phyloP scores from a whole-genome alignment of 176 grass and related monocot genomes.

The Juncus effusus region DNA sequence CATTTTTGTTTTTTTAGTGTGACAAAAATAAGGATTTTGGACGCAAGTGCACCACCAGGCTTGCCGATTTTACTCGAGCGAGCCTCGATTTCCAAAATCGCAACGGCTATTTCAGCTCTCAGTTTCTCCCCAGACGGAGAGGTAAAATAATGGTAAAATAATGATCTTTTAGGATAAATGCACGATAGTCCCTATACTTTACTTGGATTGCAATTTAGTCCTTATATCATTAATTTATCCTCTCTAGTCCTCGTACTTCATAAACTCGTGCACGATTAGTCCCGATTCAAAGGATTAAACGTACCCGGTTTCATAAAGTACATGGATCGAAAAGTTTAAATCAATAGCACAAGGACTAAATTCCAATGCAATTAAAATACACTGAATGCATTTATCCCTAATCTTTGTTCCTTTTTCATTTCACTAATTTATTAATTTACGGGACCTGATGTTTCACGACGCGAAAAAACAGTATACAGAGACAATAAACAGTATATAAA shows the following conservation, averaged over 20 bases:
- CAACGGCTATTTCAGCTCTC: constrained; percentile 71
- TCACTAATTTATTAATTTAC: background rate
- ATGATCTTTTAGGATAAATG: background rate
- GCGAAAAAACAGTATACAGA: no score
- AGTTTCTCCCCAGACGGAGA: constrained; percentile 91
- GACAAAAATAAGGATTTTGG: constrained; percentile 93
- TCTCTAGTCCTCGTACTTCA: no score
- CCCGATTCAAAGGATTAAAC: no score
- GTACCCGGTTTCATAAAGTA: background rate
- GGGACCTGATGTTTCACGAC: no score
- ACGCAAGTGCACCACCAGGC: constrained; percentile 92
- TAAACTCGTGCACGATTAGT: no score
- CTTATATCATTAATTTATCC: no score
- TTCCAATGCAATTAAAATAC: background rate
- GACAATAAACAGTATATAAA: no score
- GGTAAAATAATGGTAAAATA: constrained; percentile 61
- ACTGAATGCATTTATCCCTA: background rate
- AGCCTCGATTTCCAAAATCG: constrained; percentile 44
- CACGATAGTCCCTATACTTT: no score
- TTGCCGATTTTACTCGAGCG: constrained; percentile 72
- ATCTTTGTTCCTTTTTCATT: constrained; percentile 7
- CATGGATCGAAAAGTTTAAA: no score
- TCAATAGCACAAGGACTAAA: no score
- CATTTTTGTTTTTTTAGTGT: constrained; percentile 42
- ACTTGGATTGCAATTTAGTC: no score